Conservation (phyloP, 805 yeast genomes). For the Yarrowia alimentaria region DNA sequence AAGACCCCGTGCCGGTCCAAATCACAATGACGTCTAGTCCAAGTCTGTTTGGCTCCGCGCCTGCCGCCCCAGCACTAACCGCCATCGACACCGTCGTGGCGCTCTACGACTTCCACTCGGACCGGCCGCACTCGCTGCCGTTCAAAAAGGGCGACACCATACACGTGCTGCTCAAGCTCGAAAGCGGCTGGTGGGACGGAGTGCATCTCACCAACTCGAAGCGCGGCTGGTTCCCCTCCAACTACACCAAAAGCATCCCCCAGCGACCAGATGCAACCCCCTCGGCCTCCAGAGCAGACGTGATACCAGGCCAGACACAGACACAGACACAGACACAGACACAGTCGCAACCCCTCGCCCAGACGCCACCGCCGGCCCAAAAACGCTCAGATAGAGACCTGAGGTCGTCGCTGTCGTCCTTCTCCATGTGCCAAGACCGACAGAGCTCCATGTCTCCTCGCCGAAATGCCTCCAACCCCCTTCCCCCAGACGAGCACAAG, state of each 20-base stretch:
- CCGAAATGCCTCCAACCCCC: neutral
- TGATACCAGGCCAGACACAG: too few species aligned
- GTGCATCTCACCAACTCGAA: conserved; percentile 42
- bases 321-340: too few species aligned
- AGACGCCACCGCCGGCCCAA: too few species aligned
- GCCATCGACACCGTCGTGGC: conserved; percentile 55
- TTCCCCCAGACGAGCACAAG: too few species aligned
- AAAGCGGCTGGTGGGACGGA: conserved; percentile 89
- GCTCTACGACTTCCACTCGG: conserved; percentile 51
- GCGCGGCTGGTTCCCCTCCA: conserved; percentile 86
- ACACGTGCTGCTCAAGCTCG: conserved; percentile 62
- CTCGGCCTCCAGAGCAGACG: too few species aligned
- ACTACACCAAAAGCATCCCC: conserved; percentile 45
- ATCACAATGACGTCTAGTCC: conserved; percentile 24
- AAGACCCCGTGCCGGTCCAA: conserved; percentile 12
- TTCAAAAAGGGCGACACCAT: conserved; percentile 66
- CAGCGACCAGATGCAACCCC: neutral
- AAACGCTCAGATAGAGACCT: too few species aligned
- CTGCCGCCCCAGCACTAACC: conserved; percentile 7
- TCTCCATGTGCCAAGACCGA: conserved; percentile 4
- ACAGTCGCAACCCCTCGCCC: too few species aligned
- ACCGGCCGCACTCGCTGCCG: conserved; percentile 52
- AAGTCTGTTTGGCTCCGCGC: too few species aligned
- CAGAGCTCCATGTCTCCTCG: conserved; percentile 6
- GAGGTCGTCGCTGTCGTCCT: conserved; percentile 14